Evolutionary conservation across 164 flowering plant genomes (phyloP).

Genomic region (Magnolia sinica): DNA sequence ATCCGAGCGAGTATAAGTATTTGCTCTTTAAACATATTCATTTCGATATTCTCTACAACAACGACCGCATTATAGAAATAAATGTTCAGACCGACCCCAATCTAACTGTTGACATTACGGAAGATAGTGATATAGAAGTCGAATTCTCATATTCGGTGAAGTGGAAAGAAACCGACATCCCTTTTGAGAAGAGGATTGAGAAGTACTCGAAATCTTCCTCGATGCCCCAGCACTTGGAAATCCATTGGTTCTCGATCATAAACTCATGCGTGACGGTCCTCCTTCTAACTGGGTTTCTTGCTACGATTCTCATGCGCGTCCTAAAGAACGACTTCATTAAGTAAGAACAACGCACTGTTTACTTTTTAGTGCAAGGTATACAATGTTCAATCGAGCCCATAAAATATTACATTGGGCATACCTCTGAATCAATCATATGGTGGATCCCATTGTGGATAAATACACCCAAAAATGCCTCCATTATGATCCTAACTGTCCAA

Average conservation of each 20-base stretch:
- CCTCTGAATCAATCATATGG: background rate
- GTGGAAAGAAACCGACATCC: constrained; percentile 31
- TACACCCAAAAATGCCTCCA: background rate
- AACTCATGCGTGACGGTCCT: constrained; percentile 32
- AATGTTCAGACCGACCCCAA: constrained; percentile 22
- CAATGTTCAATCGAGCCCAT: background rate
- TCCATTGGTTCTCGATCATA: constrained; percentile 33
- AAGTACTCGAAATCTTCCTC: constrained; percentile 29
- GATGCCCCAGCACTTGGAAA: constrained; percentile 32
- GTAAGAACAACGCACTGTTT: constrained; percentile 9
- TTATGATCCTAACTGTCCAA: background rate
- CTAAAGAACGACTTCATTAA: constrained; percentile 33
- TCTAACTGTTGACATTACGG: constrained; percentile 24
- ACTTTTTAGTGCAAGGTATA: background rate
- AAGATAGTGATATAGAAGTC: constrained; percentile 31
- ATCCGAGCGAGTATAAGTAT: constrained; percentile 19
- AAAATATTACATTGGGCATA: background rate
- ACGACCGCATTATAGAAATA: constrained; percentile 24
- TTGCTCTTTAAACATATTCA: constrained; percentile 25
- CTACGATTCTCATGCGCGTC: constrained; percentile 30
- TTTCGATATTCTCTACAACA: constrained; percentile 22
- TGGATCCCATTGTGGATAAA: background rate
- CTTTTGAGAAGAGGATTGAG: constrained; percentile 39
- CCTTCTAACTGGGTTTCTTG: constrained; percentile 28
- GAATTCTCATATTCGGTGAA: constrained; percentile 32